A percentile compares a stretch with the other conserved stretches of the same genome.
phyloP scores from a whole-genome alignment of 257 asterid genomes.

The Ilex aquifolium region DNA sequence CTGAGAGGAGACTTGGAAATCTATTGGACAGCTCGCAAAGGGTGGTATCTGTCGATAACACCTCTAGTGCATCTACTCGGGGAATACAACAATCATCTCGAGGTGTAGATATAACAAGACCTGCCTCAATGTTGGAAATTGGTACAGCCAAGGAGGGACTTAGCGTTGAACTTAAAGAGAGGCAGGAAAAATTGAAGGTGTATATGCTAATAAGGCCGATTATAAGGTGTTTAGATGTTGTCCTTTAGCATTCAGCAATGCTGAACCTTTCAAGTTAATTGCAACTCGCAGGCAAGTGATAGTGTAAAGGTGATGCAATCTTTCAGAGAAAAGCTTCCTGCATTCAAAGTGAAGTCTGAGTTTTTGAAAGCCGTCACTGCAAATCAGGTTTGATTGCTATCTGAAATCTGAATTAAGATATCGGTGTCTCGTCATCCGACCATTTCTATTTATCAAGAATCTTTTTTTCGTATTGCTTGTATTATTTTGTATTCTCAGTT shows the following conservation, averaged over 20 bases:
- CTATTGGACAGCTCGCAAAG: slow-evolving; percentile 52
- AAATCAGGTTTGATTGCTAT: slow-evolving; percentile 51
- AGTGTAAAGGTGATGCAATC: slow-evolving; percentile 66
- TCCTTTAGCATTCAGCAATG: background rate
- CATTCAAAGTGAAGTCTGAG: slow-evolving; percentile 67
- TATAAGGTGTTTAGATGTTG: too few species aligned
- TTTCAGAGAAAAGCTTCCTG: slow-evolving; percentile 86
- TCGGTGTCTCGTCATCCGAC: too few species aligned
- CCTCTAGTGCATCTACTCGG: slow-evolving; percentile 42
- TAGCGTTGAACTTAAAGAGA: slow-evolving; percentile 56
- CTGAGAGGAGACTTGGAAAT: slow-evolving; percentile 71
- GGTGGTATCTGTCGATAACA: slow-evolving; percentile 21
- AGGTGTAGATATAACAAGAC: slow-evolving; percentile 28
- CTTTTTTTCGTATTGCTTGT: too few species aligned
- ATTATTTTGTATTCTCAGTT: too few species aligned
- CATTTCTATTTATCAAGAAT: too few species aligned
- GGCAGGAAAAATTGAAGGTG: slow-evolving; percentile 88
- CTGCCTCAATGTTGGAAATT: slow-evolving; percentile 24
- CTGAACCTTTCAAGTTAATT: background rate
- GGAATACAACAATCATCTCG: slow-evolving; percentile 37
- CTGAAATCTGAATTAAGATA: too few species aligned
- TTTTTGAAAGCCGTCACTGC: slow-evolving; percentile 76
- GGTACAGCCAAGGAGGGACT: slow-evolving; percentile 40
- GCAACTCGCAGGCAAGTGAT: slow-evolving; percentile 47
- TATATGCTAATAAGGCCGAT: background rate